Evolutionary conservation across 345 rosid genomes (phyloP).

Genomic region (Clarkia xantiana): DNA sequence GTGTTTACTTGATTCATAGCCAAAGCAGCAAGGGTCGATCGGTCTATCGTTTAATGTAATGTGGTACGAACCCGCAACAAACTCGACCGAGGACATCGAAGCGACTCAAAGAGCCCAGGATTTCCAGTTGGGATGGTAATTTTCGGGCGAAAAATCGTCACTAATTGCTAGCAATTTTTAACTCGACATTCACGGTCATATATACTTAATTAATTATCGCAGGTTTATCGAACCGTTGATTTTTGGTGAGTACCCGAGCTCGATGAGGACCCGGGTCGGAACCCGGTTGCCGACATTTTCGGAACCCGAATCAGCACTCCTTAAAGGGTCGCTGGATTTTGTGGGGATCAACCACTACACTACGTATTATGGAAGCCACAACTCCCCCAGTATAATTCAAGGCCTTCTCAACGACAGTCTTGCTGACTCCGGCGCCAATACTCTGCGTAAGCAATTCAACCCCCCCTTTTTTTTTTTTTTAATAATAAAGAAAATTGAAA

Average conservation of each 20-base stretch:
- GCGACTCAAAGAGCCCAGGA: slow-evolving; percentile 94
- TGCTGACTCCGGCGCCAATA: slow-evolving; percentile 67
- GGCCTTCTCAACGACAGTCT: slow-evolving; percentile 45
- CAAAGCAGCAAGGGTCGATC: slow-evolving; percentile 55
- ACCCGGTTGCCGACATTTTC: slow-evolving; percentile 61
- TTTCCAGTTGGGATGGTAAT: slow-evolving; percentile 94
- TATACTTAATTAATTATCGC: too few species aligned
- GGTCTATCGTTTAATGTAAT: slow-evolving; percentile 69
- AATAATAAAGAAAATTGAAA: background rate
- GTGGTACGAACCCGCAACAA: slow-evolving; percentile 58
- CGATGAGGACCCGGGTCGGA: slow-evolving; percentile 72
- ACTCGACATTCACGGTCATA: too few species aligned
- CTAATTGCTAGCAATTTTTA: background rate
- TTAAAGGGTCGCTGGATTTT: slow-evolving; percentile 79
- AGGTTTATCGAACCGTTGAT: slow-evolving; percentile 89
- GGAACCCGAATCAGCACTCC: slow-evolving; percentile 32
- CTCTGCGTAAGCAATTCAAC: slow-evolving; percentile 42
- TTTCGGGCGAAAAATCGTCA: background rate
- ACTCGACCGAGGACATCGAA: slow-evolving; percentile 44
- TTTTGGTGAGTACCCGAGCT: slow-evolving; percentile 74
- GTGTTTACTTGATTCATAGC: slow-evolving; percentile 20
- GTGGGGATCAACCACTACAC: slow-evolving; percentile 96
- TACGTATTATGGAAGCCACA: slow-evolving; percentile 48
- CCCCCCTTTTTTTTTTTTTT: background rate
- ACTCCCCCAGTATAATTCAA: slow-evolving; percentile 19